Percentiles rank a stretch among this genome's conserved stretches.
phyloP scores from a whole-genome alignment of 352 stramenopile genomes.

The Phytophthora pisi region DNA sequence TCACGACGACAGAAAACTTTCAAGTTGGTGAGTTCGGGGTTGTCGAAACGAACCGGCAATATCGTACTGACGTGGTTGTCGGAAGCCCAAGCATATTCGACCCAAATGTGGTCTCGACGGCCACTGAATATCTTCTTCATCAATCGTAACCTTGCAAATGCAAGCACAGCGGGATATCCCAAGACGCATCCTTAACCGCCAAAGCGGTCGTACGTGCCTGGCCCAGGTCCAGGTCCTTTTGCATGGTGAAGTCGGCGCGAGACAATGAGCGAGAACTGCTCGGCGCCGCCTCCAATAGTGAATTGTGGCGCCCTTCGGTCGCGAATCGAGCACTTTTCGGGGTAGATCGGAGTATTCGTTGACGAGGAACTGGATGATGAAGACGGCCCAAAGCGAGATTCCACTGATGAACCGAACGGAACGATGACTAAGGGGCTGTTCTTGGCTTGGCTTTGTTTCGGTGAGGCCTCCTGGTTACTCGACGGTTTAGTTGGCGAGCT shows the following conservation, averaged over 20 bases:
- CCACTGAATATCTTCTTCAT: too few relatives aligned
- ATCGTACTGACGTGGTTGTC: too few relatives aligned
- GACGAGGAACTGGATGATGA: conserved; percentile 4
- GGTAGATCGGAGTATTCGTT: conserved; percentile 22
- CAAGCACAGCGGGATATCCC: too few relatives aligned
- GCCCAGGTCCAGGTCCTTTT: conserved; percentile 32
- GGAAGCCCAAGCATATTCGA: too few relatives aligned
- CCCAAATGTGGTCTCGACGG: too few relatives aligned
- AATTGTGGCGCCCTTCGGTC: conserved; percentile 28
- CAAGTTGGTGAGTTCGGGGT: too few relatives aligned
- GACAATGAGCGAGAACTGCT: conserved; percentile 49
- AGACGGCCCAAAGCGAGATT: conserved; percentile 33
- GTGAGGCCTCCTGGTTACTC: conserved; percentile 11
- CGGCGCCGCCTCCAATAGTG: conserved; percentile 30
- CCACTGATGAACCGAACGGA: conserved; percentile 42
- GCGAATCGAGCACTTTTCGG: conserved; percentile 31
- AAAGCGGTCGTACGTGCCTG: conserved; percentile 46
- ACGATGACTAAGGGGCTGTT: not conserved
- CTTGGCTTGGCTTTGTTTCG: conserved; percentile 6
- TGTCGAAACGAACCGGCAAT: too few relatives aligned
- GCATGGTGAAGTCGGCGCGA: conserved; percentile 32
- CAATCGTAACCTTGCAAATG: too few relatives aligned
- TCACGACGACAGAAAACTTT: too few relatives aligned
- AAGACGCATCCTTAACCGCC: conserved; percentile 23
- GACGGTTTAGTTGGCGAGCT: not conserved